Conservation (phyloP, 441 rosid genomes). For the Erodium moschatum region DNA sequence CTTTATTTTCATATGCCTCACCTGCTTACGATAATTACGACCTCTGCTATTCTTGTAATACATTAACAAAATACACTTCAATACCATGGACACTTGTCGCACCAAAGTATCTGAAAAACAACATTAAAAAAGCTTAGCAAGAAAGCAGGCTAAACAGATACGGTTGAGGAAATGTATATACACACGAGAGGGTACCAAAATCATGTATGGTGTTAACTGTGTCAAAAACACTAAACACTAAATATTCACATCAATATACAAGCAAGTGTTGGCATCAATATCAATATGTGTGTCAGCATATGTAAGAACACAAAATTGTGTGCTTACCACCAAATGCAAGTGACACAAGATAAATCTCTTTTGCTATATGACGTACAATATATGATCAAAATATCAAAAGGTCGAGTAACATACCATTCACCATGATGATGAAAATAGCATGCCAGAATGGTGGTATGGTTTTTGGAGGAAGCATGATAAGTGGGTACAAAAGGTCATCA, state of each 20-base stretch:
- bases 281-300: too few relatives aligned
- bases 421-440: slow-evolving; percentile 55
- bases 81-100: slow-evolving; percentile 59
- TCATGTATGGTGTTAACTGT: too few relatives aligned
- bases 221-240: too few relatives aligned
- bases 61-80: slow-evolving; percentile 56
- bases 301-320: neutral
- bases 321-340: neutral
- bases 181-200: too few relatives aligned
- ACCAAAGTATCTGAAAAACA: slow-evolving; percentile 52
- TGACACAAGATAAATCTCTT: neutral
- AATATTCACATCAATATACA: slow-evolving; percentile 9
- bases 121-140: too few relatives aligned
- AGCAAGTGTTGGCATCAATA: neutral
- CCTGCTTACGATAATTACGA: slow-evolving; percentile 64
- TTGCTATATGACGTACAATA: neutral
- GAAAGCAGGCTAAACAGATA: too few relatives aligned
- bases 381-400: neutral
- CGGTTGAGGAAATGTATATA: too few relatives aligned
- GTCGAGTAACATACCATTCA: slow-evolving; percentile 44
- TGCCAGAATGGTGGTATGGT: slow-evolving; percentile 72
- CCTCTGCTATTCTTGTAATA: slow-evolving; percentile 68
- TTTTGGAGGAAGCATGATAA: slow-evolving; percentile 71
- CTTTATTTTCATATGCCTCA: slow-evolving; percentile 18
- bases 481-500: slow-evolving; percentile 55